Base-by-base conservation (phyloP, 306 rosid genomes). In the Prunus mira region DNA sequence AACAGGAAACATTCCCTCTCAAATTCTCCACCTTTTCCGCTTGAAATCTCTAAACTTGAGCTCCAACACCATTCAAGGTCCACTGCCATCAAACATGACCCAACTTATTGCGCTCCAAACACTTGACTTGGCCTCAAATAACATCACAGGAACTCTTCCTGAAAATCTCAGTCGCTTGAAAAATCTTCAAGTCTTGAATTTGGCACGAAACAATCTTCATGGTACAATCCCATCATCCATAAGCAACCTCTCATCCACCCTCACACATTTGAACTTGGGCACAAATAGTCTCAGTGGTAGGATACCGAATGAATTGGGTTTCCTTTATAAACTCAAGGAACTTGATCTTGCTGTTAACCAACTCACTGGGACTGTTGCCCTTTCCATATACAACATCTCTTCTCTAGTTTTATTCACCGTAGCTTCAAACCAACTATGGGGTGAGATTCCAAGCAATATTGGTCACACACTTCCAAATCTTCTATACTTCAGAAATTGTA, bases 351-450 rank as follows among this genome's bases (percentile, higher is more conserved):
- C 80, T 1, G 66, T 80, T 3, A 38, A 38, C 43, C 43, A 38
- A 38, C 43, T 38, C 43, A 6, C 43, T 38, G 43, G 43, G 43
- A 38, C 43, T 38, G 43, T 38, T 38, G 43, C 43, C 9, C 43
- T 38, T 1, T 38, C 43, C 43, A 38, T 38, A 38, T 38, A 38
- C 43, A 38, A 38, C 43, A 38, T 38, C 43, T 38, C 9, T 34
- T 34, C 43, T 6, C 43, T 38, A 89, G 83, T 83, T 55, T 58
- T 52, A 70, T 78, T 93, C 15, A 85, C 87, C 17, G 43, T 89
- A 1, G 94, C 91, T 76, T 41, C 88, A 34, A 93, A 93, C 76
- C 71, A 91, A 11, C 81, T 90, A 0, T 69, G 88, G 93, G 98
- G 98, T 79, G 89, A 87, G 47, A 78, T 93, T 78, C 93, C 91